Evolutionary conservation across 495 filamentous ascomycete species (phyloP).

Genomic region (Tuber aestivum): DNA sequence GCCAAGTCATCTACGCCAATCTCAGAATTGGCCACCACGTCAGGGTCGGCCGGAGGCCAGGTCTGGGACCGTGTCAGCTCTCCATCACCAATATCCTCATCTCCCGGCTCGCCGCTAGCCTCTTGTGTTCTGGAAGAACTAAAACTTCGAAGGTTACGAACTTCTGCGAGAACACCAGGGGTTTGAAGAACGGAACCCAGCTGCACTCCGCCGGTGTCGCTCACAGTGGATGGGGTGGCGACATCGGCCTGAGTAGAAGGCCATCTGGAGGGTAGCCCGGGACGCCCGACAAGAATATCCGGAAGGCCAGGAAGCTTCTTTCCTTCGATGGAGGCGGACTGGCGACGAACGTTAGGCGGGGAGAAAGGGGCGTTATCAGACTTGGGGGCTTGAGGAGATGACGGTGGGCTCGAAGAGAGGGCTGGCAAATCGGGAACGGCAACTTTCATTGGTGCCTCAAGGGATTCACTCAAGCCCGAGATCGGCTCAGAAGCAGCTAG

Average conservation of each 20-base stretch:
- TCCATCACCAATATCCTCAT: slow-evolving; percentile 18
- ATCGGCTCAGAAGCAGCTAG: not conserved
- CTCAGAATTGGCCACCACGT: not conserved
- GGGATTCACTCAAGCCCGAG: not conserved
- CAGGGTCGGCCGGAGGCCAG: not conserved
- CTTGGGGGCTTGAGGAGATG: not conserved
- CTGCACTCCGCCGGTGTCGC: slow-evolving; percentile 10
- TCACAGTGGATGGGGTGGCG: not conserved
- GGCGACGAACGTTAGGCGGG: not conserved
- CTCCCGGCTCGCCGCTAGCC: slow-evolving; percentile 5
- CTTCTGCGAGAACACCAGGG: not conserved
- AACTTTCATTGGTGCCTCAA: not conserved
- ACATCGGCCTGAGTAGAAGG: not conserved
- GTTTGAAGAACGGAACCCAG: slow-evolving; percentile 5
- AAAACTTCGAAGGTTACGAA: not conserved
- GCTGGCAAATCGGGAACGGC: not conserved
- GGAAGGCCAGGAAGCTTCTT: slow-evolving; percentile 9
- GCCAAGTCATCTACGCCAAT: slow-evolving; percentile 5
- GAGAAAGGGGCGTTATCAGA: not conserved
- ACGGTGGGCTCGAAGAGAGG: not conserved
- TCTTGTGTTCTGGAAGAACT: not conserved
- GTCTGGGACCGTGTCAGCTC: slow-evolving; percentile 12
- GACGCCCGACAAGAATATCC: slow-evolving; percentile 4
- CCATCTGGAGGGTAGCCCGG: not conserved
- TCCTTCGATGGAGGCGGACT: not conserved